Conservation (phyloP, 2,329 filamentous ascomycete genomes). For the Xylaria sp. region DNA sequence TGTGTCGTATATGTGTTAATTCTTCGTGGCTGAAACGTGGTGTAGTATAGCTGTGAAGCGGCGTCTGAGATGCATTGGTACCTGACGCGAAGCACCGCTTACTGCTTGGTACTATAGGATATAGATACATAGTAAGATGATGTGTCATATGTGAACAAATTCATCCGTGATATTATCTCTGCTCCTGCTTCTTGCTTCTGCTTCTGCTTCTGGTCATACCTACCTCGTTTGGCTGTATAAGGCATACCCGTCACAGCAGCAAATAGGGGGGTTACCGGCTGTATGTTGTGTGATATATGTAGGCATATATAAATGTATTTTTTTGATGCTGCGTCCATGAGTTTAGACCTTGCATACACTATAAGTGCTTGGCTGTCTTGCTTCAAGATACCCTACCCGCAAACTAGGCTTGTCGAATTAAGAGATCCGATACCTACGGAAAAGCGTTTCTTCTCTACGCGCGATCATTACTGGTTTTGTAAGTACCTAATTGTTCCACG, state of each 20-base stretch:
- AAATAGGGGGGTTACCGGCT: constrained; percentile 1
- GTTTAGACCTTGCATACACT: background rate
- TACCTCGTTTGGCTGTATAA: background rate
- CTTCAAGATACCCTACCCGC: background rate
- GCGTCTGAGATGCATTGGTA: constrained; percentile 27
- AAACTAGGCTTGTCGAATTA: background rate
- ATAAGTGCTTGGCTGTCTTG: background rate
- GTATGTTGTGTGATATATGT: background rate
- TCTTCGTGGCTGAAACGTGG: background rate
- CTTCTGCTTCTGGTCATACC: background rate
- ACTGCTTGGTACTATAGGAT: background rate
- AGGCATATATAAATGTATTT: background rate
- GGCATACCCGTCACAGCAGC: background rate
- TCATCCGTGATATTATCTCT: background rate
- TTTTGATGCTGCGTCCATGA: background rate
- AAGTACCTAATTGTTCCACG: background rate
- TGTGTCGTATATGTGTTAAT: background rate
- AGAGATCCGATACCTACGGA: background rate
- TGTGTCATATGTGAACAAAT: constrained; percentile 3
- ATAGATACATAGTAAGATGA: background rate
- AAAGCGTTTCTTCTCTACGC: background rate
- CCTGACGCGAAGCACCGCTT: constrained; percentile 11
- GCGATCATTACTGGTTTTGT: background rate
- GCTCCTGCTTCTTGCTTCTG: background rate
- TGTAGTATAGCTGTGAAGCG: background rate